Percentiles rank a stretch among this genome's conserved stretches.
phyloP scores from a whole-genome alignment of 805 yeast species.

The Vanderwaltozyma yarrowii region DNA sequence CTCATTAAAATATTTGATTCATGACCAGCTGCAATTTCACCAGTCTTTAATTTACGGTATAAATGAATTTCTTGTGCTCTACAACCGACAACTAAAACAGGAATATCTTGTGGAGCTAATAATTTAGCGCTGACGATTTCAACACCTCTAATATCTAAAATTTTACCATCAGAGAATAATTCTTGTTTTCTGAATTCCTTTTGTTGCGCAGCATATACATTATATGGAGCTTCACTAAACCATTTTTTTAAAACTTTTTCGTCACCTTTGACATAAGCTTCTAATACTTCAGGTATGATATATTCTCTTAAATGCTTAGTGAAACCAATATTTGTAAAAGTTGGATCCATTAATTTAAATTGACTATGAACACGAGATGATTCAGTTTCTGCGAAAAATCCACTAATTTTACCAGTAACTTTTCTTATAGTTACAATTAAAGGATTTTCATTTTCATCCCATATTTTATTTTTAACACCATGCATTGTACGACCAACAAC shows the following conservation, averaged over 20 bases:
- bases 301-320: constrained; percentile 78
- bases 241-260: constrained; percentile 72
- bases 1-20: constrained; percentile 87
- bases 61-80: constrained; percentile 93
- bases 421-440: constrained; percentile 73
- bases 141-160: constrained; percentile 89
- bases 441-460: constrained; percentile 95
- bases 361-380: constrained; percentile 82
- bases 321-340: constrained; percentile 70
- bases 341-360: constrained; percentile 84
- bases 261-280: constrained; percentile 90
- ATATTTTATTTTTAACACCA: constrained; percentile 49
- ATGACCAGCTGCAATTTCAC: constrained; percentile 91
- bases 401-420: constrained; percentile 66
- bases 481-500: constrained; percentile 56
- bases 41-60: constrained; percentile 82
- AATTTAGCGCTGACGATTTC: constrained; percentile 82
- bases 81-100: constrained; percentile 87
- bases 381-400: constrained; percentile 93
- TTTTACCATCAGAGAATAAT: constrained; percentile 79
- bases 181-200: constrained; percentile 89
- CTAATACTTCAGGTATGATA: constrained; percentile 89
- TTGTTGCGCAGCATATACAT: constrained; percentile 87
- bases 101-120: constrained; percentile 82
- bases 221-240: constrained; percentile 95